phyloP scores from a whole-genome alignment of 805 yeast species.

The Wickerhamomyces tratensis region DNA sequence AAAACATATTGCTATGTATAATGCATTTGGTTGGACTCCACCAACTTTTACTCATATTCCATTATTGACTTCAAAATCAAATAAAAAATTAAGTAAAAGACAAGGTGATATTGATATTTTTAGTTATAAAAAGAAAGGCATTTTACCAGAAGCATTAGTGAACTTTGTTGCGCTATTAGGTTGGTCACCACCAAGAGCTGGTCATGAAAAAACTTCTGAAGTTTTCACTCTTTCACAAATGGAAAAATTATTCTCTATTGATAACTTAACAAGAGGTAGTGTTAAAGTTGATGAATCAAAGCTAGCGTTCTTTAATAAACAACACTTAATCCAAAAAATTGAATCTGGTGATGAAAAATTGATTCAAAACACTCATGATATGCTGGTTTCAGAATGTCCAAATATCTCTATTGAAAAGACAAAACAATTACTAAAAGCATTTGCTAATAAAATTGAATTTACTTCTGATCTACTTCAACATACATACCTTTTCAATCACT shows the following conservation, averaged over 20 bases:
- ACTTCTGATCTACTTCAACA: slow-evolving; percentile 44
- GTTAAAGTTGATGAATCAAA: slow-evolving; percentile 83
- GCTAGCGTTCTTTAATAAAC: slow-evolving; percentile 67
- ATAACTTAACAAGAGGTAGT: slow-evolving; percentile 82
- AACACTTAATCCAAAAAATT: slow-evolving; percentile 42
- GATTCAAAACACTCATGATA: slow-evolving; percentile 21
- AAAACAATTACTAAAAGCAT: slow-evolving; percentile 26
- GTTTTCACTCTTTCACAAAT: slow-evolving; percentile 42
- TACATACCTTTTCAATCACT: slow-evolving; percentile 35
- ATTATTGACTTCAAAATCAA: slow-evolving; percentile 58
- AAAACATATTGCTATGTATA: slow-evolving; percentile 79
- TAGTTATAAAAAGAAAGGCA: slow-evolving; percentile 47
- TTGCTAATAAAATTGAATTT: slow-evolving; percentile 42
- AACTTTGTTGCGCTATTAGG: slow-evolving; percentile 90
- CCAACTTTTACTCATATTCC: slow-evolving; percentile 91
- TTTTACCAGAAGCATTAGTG: slow-evolving; percentile 77
- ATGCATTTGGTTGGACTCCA: slow-evolving; percentile 76
- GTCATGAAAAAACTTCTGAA: slow-evolving; percentile 42
- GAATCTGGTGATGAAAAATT: slow-evolving; percentile 26
- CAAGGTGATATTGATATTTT: slow-evolving; percentile 72
- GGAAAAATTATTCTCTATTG: slow-evolving; percentile 46
- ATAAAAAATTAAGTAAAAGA: slow-evolving; percentile 79
- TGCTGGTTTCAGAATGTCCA: slow-evolving; percentile 10
- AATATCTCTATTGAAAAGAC: slow-evolving; percentile 23
- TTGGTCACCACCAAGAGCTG: slow-evolving; percentile 74